Evolutionary conservation across 2,329 filamentous ascomycete species (phyloP), one percentile per base, ranked within the genome.

Genomic region (Ascochyta koolunga): DNA sequence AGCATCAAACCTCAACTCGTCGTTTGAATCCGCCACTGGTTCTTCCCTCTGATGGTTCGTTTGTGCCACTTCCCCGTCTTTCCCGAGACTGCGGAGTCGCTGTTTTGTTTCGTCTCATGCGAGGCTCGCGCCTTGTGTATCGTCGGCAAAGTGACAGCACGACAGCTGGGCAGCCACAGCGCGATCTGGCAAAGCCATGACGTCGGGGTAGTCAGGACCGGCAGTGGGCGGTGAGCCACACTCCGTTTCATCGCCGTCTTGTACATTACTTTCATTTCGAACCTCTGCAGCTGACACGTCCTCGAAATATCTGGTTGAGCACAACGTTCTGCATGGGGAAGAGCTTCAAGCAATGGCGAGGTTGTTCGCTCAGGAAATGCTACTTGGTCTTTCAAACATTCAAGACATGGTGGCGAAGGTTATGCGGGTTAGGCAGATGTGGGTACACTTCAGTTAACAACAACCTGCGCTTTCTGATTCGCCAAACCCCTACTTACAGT

Each of bases 51-150:
- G 51, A 45, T 40, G 27, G 18, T 44, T 42, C 36, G 24, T 18
- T 31, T 37, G 51, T 42, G 24, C 40, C 29, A 54, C 46, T 50
- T 46, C 45, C 36, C 51, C 45, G 37, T 50, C 27, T 46, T 54
- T 41, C 19, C 51, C 51, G 40, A 45, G 37, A 45, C 45, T 36
- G 31, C 24, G 51, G 46, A 46, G 24, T 33, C 16, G 29, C 47
- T 41, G 31, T 15, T 53, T 40, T 32, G 51, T 54, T 54, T 54
- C 51, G 45, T 50, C 31, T 50, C 46, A 50, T 54, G 51, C 51
- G 46, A 50, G 51, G 45, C 40, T 36, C 40, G 22, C 38, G 42
- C 40, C 40, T 22, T 49, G 45, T 49, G 45, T 36, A 31, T 24
- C 35, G 29, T 41, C 36, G 46, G 29, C 15, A 38, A 38, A 53